Base-by-base conservation (phyloP, 2,329 filamentous ascomycete genomes). In the Eutypella sp. region DNA sequence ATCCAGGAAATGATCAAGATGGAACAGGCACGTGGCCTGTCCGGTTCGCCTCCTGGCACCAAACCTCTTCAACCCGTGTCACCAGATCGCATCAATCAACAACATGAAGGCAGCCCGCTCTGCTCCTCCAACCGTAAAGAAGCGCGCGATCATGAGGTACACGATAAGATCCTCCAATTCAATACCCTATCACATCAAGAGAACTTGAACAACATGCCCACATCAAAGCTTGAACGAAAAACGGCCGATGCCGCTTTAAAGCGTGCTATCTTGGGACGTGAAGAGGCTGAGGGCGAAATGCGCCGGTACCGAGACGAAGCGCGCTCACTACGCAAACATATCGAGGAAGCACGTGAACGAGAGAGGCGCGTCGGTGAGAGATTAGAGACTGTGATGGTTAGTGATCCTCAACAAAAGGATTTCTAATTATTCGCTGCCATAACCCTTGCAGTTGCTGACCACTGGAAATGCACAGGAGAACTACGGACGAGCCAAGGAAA, bases 281-380 rank as follows among this genome's bases (percentile, higher is more conserved):
- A 90, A 60, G 83, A 86, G 66, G 82, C 84, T 11, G 85, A 89
- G 67, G 70, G 68, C n/a, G 84, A 89, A 57, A 74, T 82, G 68
- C 75, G 78, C 50, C 74, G 75, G 36, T 76, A 80, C 56, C 75
- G 76, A 49, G 82, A 87, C 8, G 85, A 89, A 59, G 67, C 68
- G 18, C 70, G 74, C 47, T 58, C 65, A 36, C 61, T 87, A 48
- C 73, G 74, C 47, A 77, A 72, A 49, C 76, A 84, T 44, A 52
- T 82, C 13, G 82, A 87, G 5, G 84, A 89, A 50, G 77, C 80
- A 10, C 78, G 74, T 46, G 81, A 85, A 46, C 70, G 84, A 31
- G 84, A 89, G 64, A 71, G 81, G 53, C 80, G 75, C 54, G 80
- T 85, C 0, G 77, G 79, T 19, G 84, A 87, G 66, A 73, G 84